Evolutionary conservation across 2,329 filamentous ascomycete species (phyloP).

Genomic region (Aureobasidium musti): DNA sequence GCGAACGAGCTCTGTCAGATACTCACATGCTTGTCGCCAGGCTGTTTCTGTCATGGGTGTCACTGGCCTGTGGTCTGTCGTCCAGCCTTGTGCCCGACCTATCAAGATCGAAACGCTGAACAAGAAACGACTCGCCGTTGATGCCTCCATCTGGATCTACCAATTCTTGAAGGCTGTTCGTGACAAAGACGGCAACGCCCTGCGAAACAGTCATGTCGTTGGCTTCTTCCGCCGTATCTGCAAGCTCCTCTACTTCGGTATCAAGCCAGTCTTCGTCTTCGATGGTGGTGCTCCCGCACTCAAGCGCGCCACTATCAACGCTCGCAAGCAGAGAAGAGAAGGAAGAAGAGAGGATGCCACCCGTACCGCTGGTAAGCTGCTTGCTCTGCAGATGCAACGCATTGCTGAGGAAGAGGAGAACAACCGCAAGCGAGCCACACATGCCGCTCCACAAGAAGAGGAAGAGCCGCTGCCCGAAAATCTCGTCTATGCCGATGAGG

Average conservation of each 20-base stretch:
- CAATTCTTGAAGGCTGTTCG: conserved; percentile 98
- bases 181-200: conserved; percentile 95
- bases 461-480: conserved; percentile 70
- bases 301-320: conserved; percentile 86
- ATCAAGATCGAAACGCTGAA: conserved; percentile 97
- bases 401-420: conserved; percentile 81
- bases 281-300: conserved; percentile 90
- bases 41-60: conserved; percentile 72
- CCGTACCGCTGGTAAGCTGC: conserved; percentile 83
- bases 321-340: conserved; percentile 76
- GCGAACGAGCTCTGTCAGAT: not conserved
- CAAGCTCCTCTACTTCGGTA: conserved; percentile 95
- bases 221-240: conserved; percentile 98
- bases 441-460: conserved; percentile 50
- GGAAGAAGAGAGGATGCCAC: conserved; percentile 91
- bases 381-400: conserved; percentile 93
- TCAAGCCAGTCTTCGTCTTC: conserved; percentile 96
- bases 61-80: conserved; percentile 93
- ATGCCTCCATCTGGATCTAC: conserved; percentile 99
- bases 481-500: conserved; percentile 88
- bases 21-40: conserved; percentile 17
- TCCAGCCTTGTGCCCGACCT: conserved; percentile 91
- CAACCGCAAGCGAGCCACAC: conserved; percentile 57
- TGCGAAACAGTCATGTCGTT: conserved; percentile 93
- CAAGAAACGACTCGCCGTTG: conserved; percentile 91